These are phyloP conservation scores for Magnusiomyces paraingens DNA, from an alignment of 1,139 yeast genomes.

Conservation along the genomic window DNA sequence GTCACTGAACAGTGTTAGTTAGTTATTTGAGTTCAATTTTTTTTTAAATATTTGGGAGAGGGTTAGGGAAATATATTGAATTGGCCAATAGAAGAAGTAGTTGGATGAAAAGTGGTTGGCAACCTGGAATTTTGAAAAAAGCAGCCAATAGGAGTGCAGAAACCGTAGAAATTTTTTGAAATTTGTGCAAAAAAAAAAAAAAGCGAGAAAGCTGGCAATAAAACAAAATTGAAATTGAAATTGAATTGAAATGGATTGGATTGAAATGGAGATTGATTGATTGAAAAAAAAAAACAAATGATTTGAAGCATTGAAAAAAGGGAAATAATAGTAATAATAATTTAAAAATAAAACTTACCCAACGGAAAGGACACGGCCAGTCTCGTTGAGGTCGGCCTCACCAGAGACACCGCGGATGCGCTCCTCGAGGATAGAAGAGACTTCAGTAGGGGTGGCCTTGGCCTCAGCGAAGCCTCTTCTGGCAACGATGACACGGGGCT, in stretches of 20 bases:
- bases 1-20: conserved; percentile 51
- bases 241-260: too few species aligned
- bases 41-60: not conserved
- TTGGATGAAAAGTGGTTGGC: conserved; percentile 2
- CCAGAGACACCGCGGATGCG: conserved; percentile 99
- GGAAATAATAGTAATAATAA: not conserved
- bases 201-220: not conserved
- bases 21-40: not conserved
- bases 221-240: too few species aligned
- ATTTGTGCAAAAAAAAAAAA: not conserved
- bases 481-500: conserved; percentile 24
- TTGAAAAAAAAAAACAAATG: not conserved
- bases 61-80: conserved; percentile 1
- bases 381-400: conserved; percentile 96
- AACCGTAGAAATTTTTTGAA: not conserved
- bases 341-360: conserved; percentile 50
- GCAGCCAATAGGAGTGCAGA: conserved; percentile 4
- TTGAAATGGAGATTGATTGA: too few species aligned
- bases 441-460: conserved; percentile 99
- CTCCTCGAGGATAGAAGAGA: conserved; percentile 96
- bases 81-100: conserved; percentile 12
- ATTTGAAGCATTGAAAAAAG: not conserved
- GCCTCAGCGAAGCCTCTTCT: conserved; percentile 71
- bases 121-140: conserved; percentile 1
- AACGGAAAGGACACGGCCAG: conserved; percentile 98